Base-by-base conservation (phyloP, 2,329 filamentous ascomycete genomes). In the Neonectria neomacrospora region DNA sequence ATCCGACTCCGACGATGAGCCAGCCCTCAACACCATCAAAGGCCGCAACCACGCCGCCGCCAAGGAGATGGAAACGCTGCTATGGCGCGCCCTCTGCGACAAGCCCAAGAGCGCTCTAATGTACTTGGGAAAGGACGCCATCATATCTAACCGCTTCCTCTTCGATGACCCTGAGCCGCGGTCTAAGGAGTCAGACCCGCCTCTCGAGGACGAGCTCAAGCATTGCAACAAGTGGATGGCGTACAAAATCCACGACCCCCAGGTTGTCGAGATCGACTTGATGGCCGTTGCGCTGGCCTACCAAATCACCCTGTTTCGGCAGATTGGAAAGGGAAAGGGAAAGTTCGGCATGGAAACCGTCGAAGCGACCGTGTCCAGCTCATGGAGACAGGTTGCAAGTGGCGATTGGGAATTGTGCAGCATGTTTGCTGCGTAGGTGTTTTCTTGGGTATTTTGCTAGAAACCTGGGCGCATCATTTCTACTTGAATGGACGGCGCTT, bases 81-180 rank as follows among this genome's bases (percentile, higher is more conserved):
- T 73, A 56, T 73, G 71, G 71, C 71, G 71, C 47, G 71, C 71
- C 30, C 71, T 73, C 20, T 73, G 71, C 66, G 71, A 73, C 62
- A 73, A 73, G 64, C 71, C 71, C 57, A 73, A 73, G 62, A 63
- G 55, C 20, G 71, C 71, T 47, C 67, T 71, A 51, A 73, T 71
- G 55, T 73, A 73, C 62, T 67, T 73, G 26, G 71, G 59, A 48
- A 73, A 73, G 42, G 71, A 73, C 50, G 71, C 70, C 54, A 61
- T 73, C 63, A 66, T 73, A 52, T 73, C 71, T 6, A 73, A 73
- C 71, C 68, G 65, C 47, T 73, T 71, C 61, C 67, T 73, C 42
- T 73, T 73, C 18, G 71, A 71, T 41, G 71, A 73, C 57, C 67
- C 70, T 7, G 56, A 42, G 14, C 62, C 67, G 22, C 68, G 71